phyloP scores from a whole-genome alignment of 2,329 filamentous ascomycete species.

The Verticillium zaregamsianum region DNA sequence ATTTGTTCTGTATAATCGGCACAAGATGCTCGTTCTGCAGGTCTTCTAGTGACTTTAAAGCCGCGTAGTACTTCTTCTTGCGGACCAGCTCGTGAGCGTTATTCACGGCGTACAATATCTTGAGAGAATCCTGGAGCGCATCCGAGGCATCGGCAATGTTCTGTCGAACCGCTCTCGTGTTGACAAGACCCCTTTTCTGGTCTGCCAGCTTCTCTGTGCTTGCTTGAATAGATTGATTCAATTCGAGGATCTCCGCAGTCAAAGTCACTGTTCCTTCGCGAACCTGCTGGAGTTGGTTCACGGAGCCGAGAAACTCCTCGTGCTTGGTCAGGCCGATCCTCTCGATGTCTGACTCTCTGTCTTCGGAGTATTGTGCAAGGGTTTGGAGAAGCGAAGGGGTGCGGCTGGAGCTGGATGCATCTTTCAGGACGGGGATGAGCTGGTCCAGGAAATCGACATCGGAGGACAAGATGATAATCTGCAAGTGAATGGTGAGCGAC shows the following conservation, averaged over 20 bases:
- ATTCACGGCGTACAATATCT: conserved; percentile 88
- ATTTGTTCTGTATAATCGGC: conserved; percentile 69
- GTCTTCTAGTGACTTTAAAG: conserved; percentile 89
- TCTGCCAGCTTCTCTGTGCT: conserved; percentile 92
- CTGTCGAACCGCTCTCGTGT: conserved; percentile 85
- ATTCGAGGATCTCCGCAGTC: conserved; percentile 83
- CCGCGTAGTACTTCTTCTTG: conserved; percentile 94
- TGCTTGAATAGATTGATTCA: conserved; percentile 91
- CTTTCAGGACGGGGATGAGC: conserved; percentile 88
- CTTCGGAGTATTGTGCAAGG: conserved; percentile 75
- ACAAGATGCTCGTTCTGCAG: conserved; percentile 90
- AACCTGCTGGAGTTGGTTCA: conserved; percentile 89
- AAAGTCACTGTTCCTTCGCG: conserved; percentile 85
- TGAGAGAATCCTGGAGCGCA: conserved; percentile 84
- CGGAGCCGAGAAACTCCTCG: conserved; percentile 90
- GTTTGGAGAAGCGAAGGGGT: conserved; percentile 72
- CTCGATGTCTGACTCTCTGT: conserved; percentile 89
- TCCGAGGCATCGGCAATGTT: conserved; percentile 93
- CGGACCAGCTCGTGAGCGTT: conserved; percentile 87
- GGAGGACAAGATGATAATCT: conserved; percentile 91
- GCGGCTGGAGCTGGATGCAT: conserved; percentile 74
- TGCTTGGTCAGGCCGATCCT: conserved; percentile 92
- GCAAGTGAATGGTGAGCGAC: conserved; percentile 3
- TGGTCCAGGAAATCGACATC: conserved; percentile 95
- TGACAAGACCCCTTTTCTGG: conserved; percentile 91